Percentiles rank a stretch among this genome's conserved stretches.
Evolutionary conservation across 768 basidiomycete genomes (phyloP).

Genomic region (Neoboletus magnificus): DNA sequence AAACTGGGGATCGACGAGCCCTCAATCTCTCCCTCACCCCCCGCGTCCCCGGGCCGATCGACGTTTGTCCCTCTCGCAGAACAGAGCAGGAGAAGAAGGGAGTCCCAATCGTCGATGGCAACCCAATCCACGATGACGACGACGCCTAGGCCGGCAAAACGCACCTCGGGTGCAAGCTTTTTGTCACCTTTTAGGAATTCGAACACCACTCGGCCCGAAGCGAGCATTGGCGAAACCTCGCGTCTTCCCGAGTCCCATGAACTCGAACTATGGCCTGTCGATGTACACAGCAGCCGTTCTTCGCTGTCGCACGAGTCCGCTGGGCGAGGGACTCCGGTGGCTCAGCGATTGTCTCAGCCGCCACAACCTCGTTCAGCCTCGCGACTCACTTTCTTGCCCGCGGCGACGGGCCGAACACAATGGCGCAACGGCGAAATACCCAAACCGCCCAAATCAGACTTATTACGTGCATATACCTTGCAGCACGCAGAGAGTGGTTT

Average conservation of each 20-base stretch:
- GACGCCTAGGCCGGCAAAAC: conserved; percentile 20
- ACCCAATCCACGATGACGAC: conserved; percentile 13
- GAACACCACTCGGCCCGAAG: conserved; percentile 6
- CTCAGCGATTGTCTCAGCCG: conserved; percentile 12
- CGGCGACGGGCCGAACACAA: conserved; percentile 12
- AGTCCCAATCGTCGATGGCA: conserved; percentile 25
- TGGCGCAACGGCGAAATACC: conserved; percentile 28
- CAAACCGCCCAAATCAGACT: conserved; percentile 46
- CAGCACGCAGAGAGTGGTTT: conserved; percentile 92
- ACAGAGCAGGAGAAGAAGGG: conserved; percentile 10
- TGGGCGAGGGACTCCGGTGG: conserved; percentile 11
- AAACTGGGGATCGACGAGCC: conserved; percentile 22
- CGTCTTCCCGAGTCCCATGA: conserved; percentile 11
- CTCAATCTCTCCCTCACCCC: neutral
- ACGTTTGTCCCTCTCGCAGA: conserved; percentile 3
- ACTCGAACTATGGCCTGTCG: conserved; percentile 25
- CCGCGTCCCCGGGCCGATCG: conserved; percentile 1
- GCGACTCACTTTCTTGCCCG: conserved; percentile 23
- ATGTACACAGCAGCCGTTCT: conserved; percentile 21
- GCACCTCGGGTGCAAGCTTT: conserved; percentile 28
- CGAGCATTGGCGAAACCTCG: conserved; percentile 8
- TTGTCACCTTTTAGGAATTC: conserved; percentile 26
- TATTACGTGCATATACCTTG: conserved; percentile 74
- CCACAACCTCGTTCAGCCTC: conserved; percentile 19
- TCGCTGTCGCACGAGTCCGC: conserved; percentile 16